Conservation (phyloP, 306 rosid genomes). For the Carpinus viminea region DNA sequence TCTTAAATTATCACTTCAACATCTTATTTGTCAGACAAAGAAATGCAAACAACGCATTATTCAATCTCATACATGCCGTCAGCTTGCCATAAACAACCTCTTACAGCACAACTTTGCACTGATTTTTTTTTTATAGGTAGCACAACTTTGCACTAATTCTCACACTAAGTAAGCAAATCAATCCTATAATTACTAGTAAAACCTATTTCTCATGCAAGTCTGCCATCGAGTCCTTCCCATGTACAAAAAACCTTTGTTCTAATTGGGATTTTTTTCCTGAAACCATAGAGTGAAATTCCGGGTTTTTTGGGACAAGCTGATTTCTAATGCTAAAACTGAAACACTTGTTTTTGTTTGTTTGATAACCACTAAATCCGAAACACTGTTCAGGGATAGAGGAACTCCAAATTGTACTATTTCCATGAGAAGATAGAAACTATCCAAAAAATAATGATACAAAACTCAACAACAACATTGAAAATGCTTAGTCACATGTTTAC, state of each 20-base stretch:
- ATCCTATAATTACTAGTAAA: background rate
- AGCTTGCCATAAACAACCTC: background rate
- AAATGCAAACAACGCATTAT: background rate
- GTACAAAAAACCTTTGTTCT: background rate
- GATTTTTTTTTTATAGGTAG: background rate
- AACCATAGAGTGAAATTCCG: slow-evolving; percentile 17
- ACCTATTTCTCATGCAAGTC: background rate
- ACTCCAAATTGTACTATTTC: background rate
- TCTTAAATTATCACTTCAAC: background rate
- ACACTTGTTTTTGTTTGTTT: no score
- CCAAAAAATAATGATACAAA: no score
- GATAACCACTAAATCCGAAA: background rate
- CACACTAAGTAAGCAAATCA: background rate
- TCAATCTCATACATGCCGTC: background rate
- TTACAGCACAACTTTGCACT: background rate
- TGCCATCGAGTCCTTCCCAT: background rate
- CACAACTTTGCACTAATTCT: background rate
- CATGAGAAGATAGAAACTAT: background rate
- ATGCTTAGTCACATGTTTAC: no score
- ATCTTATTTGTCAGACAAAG: background rate
- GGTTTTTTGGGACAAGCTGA: slow-evolving; percentile 5
- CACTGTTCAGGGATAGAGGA: background rate
- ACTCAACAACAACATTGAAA: no score
- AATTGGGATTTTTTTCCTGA: background rate
- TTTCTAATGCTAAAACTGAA: background rate